Evolutionary conservation across 2,329 filamentous ascomycete species (phyloP).

Genomic region (Exophiala lecanii-corni): DNA sequence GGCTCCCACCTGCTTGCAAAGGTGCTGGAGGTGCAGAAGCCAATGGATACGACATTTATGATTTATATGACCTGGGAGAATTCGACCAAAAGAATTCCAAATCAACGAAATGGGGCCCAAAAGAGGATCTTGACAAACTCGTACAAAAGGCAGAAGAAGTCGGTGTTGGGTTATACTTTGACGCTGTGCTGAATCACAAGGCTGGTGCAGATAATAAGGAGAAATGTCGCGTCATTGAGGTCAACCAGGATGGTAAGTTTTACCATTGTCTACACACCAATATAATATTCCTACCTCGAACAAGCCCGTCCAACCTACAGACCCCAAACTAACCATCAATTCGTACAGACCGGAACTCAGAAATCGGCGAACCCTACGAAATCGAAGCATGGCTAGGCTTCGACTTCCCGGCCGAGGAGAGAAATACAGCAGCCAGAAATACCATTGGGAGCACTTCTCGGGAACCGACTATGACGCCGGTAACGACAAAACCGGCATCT

Average conservation of each 20-base stretch:
- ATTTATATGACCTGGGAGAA: constrained; percentile 66
- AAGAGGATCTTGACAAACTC: constrained; percentile 56
- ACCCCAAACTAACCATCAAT: constrained; percentile 4
- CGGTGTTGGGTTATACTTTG: constrained; percentile 60
- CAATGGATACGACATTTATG: constrained; percentile 67
- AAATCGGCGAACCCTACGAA: constrained; percentile 52
- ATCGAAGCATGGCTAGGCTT: constrained; percentile 67
- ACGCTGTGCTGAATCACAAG: constrained; percentile 69
- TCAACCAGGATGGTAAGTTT: constrained; percentile 48
- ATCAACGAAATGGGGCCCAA: constrained; percentile 65
- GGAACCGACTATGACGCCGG: constrained; percentile 63
- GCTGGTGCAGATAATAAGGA: constrained; percentile 64
- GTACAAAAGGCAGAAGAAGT: constrained; percentile 47
- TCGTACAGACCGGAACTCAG: constrained; percentile 48
- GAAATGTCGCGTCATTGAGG: constrained; percentile 58
- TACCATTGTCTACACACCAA: background rate
- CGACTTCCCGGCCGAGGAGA: constrained; percentile 58
- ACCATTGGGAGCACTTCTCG: constrained; percentile 63
- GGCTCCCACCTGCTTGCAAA: constrained; percentile 70
- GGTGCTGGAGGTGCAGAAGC: constrained; percentile 52
- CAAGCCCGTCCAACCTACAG: background rate
- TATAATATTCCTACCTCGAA: no score
- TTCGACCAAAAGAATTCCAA: constrained; percentile 64
- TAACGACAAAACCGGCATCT: constrained; percentile 54
- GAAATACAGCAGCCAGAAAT: constrained; percentile 58